Evolutionary conservation across 2,329 filamentous ascomycete species (phyloP), one percentile per base, ranked within the genome.

Genomic region (Mycosphaerella sp.): DNA sequence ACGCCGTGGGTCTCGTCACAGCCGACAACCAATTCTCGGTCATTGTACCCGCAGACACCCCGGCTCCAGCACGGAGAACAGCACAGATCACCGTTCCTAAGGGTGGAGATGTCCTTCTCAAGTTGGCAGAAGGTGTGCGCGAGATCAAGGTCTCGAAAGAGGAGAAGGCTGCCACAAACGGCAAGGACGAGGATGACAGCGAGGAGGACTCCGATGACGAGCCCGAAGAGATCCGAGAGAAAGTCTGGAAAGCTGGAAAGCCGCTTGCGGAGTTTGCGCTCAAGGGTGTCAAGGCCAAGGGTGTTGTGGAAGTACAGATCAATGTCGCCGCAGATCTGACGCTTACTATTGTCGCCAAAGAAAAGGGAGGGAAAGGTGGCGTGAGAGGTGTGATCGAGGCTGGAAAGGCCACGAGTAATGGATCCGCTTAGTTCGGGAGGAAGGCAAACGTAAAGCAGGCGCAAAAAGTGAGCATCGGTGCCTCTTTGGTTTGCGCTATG

Each of bases 61-160:
- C 90, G 30, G 86, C 91, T 4, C 93, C 93, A 18, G 89, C 89
- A 32, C 86, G 93, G 66, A 83, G 91, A 63, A 88, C 86, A 30
- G 82, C 90, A 41, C 85, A 89, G 65, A 83, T 97, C 64, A 69
- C 79, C 37, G 85, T 82, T 5, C 83, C 86, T 68, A 81, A 84
- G 41, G 90, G 89, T 55, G 93, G 93, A 47, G 86, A 95, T 64
- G 86, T 97, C 3, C 76, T 97, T 10, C 75, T 98, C 69, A 88
- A 87, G 73, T 79, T 98, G 49, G 87, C 85, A 59, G 93, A 98
- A 76, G 93, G 89, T 61, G 80, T 80, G 62, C 85, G 88, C 37
- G 86, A 95, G 71, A 96, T 97, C 77, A 94, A 95, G 73, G 84
- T 95, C 64, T 91, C 87, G 57, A 89, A 93, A 75, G 84, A 87